Conservation (phyloP, 495 filamentous ascomycete species). For the Sabuloglossum arenarium region DNA sequence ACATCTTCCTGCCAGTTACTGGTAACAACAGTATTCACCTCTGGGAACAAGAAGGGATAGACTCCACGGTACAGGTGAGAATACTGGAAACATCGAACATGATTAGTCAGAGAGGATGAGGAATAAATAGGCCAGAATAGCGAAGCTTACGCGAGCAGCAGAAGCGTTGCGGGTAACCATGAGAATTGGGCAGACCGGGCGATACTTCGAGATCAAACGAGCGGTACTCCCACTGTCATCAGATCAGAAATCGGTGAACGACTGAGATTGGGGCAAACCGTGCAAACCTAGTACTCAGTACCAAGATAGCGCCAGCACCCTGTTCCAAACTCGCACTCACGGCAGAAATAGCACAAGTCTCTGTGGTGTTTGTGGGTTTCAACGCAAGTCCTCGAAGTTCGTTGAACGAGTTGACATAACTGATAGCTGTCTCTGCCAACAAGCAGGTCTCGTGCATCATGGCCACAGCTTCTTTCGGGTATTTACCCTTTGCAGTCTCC, state of each 20-base stretch:
- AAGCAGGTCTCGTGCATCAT: conserved; percentile 98
- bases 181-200: conserved; percentile 93
- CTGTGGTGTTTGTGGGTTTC: conserved; percentile 63
- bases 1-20: conserved; percentile 98
- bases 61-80: conserved; percentile 93
- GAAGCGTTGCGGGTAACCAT: conserved; percentile 82
- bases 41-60: conserved; percentile 87
- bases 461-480: conserved; percentile 74
- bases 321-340: conserved; percentile 87
- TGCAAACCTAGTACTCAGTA: conserved; percentile 66
- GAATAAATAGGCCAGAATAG: not conserved
- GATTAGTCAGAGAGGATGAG: not conserved
- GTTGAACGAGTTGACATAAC: conserved; percentile 90
- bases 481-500: conserved; percentile 94
- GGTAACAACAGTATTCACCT: conserved; percentile 67
- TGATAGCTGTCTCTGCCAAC: conserved; percentile 86
- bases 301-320: conserved; percentile 86
- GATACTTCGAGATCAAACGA: conserved; percentile 90
- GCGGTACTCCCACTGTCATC: conserved; percentile 56
- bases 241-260: not conserved
- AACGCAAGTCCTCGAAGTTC: conserved; percentile 68
- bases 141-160: conserved; percentile 43
- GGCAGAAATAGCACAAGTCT: conserved; percentile 90
- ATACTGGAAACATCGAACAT: conserved; percentile 24
- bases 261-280: not conserved